Conservation (phyloP, 108 stramenopile species). For the Pelagomonas calceolata region DNA sequence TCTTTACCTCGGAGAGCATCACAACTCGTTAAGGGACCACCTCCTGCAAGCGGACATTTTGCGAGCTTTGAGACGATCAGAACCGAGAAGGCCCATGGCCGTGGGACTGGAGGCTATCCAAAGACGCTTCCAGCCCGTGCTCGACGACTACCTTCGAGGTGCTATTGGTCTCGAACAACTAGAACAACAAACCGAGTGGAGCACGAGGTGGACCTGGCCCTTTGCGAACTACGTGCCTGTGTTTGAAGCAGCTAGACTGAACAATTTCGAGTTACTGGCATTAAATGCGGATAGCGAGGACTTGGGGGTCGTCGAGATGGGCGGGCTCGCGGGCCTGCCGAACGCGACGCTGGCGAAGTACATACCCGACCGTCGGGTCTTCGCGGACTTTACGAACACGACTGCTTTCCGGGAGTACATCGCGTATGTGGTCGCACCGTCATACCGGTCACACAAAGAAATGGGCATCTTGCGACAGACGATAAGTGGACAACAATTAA, state of each 20-base stretch:
- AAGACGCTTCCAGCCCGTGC: conserved; percentile 48
- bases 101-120: conserved; percentile 63
- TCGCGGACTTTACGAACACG: conserved; percentile 43
- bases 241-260: conserved; percentile 40
- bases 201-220: conserved; percentile 57
- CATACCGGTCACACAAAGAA: conserved; percentile 44
- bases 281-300: conserved; percentile 65
- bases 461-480: conserved; percentile 51
- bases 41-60: not conserved
- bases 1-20: conserved; percentile 1
- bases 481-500: conserved; percentile 46
- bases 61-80: too few relatives aligned
- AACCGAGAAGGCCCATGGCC: conserved; percentile 23
- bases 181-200: conserved; percentile 45
- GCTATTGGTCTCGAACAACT: conserved; percentile 35
- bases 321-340: conserved; percentile 42
- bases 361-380: conserved; percentile 45
- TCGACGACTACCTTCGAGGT: conserved; percentile 47
- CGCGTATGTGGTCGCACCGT: conserved; percentile 53
- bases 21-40: not conserved
- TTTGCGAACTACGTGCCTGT: conserved; percentile 49
- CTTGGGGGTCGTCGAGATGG: conserved; percentile 44
- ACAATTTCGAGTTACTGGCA: conserved; percentile 46
- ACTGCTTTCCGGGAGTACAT: conserved; percentile 45
- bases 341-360: conserved; percentile 32